Base-by-base conservation (phyloP, 106 monocot species). In the Dendrobium huoshanense region DNA sequence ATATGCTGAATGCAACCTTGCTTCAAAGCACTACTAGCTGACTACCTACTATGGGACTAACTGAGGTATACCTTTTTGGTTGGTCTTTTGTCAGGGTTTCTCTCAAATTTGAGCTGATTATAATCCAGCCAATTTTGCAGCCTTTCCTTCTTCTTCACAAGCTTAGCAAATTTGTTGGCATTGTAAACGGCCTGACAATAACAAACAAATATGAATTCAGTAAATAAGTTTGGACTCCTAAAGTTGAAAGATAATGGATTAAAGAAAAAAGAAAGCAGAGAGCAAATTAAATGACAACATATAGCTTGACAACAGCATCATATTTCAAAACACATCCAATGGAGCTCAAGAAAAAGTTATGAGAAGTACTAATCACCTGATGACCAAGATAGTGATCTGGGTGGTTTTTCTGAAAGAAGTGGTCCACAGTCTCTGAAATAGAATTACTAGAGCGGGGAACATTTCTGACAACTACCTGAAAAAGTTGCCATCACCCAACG, bases 331-430 rank as follows among this genome's bases (percentile, higher is more conserved):
- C 37, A 37, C 2, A 43, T 37, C 24, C 24, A 43, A 16, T 67
- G 6, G 3, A 37, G 75, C 61, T 54, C 22, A 73, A 7, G 22
- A 27, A 49, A 59, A 64, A 4, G 31, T 75, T 45, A 45, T 2
- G 11, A 54, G 4, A 13, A 51, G 7, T 45, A 4, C 10, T 51
- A 51, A 77, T n/a, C 83, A 95, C 98, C 98, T 98, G 98, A 45
- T 99, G 95, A 41, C 93, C 81, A 59, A 99, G 88, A 84, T 99
- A 99, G 77, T 99, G 99, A 8, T 93, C 91, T 76, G 95, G 91
- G 80, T 99, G 95, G 81, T 93, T 95, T 31, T 83, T 89, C 70
- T 79, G 85, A 83, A 99, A 99, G 80, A 95, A 99, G 72, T 91
- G 87, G 9, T 95, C 99, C 67, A 93, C 99, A 47, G 67, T 90